A percentile compares a stretch with the other conserved stretches of the same genome.
phyloP scores from a whole-genome alignment of 1,284 basidiomycete species.

The Wallemia mellicola region DNA sequence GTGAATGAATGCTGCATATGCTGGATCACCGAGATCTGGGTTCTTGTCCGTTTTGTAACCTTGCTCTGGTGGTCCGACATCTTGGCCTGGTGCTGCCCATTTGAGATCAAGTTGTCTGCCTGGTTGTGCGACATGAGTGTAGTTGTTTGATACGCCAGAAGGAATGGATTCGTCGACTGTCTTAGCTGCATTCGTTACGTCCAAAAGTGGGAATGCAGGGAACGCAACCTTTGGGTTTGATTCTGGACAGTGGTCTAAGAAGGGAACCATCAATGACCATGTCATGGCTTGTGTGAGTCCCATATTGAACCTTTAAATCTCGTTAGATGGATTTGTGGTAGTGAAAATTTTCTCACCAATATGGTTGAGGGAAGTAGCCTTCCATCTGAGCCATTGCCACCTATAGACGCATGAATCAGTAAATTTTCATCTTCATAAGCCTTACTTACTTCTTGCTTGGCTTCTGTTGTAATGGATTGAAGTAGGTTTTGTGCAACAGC shows the following conservation, averaged over 20 bases:
- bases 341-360: background rate
- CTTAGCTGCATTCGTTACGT: conserved; percentile 12
- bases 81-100: conserved; percentile 28
- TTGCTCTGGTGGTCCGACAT: conserved; percentile 21
- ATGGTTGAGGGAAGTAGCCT: conserved; percentile 30
- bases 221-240: conserved; percentile 28
- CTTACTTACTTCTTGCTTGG: background rate
- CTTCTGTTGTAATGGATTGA: background rate
- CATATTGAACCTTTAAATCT: conserved; percentile 16
- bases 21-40: conserved; percentile 17
- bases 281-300: conserved; percentile 30
- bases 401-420: too few relatives aligned
- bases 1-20: conserved; percentile 18
- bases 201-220: conserved; percentile 25
- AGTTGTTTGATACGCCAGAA: conserved; percentile 24
- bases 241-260: conserved; percentile 27
- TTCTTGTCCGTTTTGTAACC: conserved; percentile 24
- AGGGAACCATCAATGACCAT: conserved; percentile 31
- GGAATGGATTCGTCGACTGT: conserved; percentile 5
- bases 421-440: too few relatives aligned
- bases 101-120: conserved; percentile 22
- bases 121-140: conserved; percentile 20
- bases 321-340: conserved; percentile 2
- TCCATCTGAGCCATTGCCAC: conserved; percentile 25
- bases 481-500: conserved; percentile 19